Evolutionary conservation across 2,329 filamentous ascomycete genomes (phyloP).

Genomic region (Exophiala viscosa): DNA sequence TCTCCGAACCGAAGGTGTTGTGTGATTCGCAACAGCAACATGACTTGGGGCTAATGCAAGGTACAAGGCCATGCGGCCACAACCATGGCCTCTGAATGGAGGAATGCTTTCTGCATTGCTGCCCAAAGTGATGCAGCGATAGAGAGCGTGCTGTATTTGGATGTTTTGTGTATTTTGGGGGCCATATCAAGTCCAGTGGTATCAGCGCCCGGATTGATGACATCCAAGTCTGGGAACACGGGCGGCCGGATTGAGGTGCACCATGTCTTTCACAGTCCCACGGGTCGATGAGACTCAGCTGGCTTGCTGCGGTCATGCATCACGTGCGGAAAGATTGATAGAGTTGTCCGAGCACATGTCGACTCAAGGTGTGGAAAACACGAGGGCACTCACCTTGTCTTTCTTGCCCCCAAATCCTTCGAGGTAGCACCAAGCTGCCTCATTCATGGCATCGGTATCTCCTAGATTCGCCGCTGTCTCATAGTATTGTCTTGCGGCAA

Average conservation of each 20-base stretch:
- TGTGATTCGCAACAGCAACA: constrained; percentile 12
- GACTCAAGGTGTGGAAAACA: constrained; percentile 2
- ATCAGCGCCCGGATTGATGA: constrained; percentile 5
- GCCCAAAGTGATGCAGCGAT: constrained; percentile 34
- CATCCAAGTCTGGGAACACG: constrained; percentile 2
- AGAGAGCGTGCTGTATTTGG: constrained; percentile 20
- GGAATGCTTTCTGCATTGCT: constrained; percentile 32
- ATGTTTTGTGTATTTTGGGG: constrained; percentile 26
- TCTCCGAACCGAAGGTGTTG: constrained; percentile 37
- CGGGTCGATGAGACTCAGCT: constrained; percentile 19
- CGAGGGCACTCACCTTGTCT: constrained; percentile 73
- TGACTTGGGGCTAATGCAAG: constrained; percentile 25
- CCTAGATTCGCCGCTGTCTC: constrained; percentile 95
- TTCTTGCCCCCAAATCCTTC: constrained; percentile 98
- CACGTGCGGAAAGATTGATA: constrained; percentile 11
- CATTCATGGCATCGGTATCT: constrained; percentile 94
- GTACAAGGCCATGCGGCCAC: constrained; percentile 16
- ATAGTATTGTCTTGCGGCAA: constrained; percentile 87
- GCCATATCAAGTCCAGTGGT: constrained; percentile 9
- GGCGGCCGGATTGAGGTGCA: background rate
- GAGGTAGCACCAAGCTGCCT: constrained; percentile 90
- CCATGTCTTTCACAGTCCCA: constrained; percentile 1
- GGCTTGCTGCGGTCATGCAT: constrained; percentile 9
- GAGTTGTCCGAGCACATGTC: constrained; percentile 3
- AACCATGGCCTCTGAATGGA: constrained; percentile 15